Evolutionary conservation across 1,284 basidiomycete species (phyloP), one percentile per base, ranked within the genome.

Genomic region (Boletus sp.): DNA sequence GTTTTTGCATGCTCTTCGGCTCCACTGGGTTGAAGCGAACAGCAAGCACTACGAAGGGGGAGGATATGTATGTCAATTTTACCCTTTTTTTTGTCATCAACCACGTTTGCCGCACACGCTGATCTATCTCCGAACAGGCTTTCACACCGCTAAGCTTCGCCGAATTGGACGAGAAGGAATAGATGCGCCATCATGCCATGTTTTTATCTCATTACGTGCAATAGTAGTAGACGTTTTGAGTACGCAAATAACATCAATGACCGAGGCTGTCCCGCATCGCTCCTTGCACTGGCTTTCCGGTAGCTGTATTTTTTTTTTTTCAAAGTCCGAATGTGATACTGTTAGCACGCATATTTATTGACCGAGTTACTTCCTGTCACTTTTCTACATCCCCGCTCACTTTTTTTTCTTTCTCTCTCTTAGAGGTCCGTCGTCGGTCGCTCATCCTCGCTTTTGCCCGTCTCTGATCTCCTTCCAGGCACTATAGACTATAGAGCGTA

Each of bases 1-100:
- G 35, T 97, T 98, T 74, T 70, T 99, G 61, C 95, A 99, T 69
- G 94, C 95, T 8, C 78, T 99, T 54, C 88, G 96, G 69, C 78
- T 99, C 58, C 94, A 97, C 69, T 98, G 95, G 94, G 94, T 97
- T 55, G 94, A 98, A 70, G 89, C 87, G 42, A 94, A 94, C 73
- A 93, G 92, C 72, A 98, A 98, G 78, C 92, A 94, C 68, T 97
- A 91, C 70, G 84, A 88, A 71, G 94, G 91, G 32, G 87, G 81
- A 51, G 92, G 94, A 62, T 84, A 92, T 76, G 85, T 88, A 71
- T 66, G 84, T 83, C 41, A 36, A 32, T 2, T 49, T 54, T 22
- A 16, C 4, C 30, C 30, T 12, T 3, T 13, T 30, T 30, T 6
- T 57, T 46, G 53, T 59, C 57, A 60, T 48, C 23, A 32, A 29